Percentiles rank a stretch among this genome's conserved stretches.
phyloP scores from a whole-genome alignment of 2,329 filamentous ascomycete genomes.

The Fusarium sulawesiense region DNA sequence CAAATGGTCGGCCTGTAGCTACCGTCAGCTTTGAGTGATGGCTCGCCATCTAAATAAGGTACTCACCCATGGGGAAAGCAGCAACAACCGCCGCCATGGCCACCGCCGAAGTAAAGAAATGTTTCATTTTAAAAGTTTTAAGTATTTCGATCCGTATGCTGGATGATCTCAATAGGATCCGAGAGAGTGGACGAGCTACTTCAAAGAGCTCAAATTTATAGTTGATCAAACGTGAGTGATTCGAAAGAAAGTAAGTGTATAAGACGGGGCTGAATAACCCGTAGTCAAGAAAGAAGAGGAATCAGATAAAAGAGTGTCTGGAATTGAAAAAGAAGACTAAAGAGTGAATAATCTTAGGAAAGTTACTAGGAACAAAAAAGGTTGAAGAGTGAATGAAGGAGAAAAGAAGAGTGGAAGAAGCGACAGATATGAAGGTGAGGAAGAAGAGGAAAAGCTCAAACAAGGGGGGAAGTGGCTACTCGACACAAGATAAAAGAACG shows the following conservation, averaged over 20 bases:
- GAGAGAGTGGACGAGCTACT: conserved; percentile 30
- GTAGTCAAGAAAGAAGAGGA: conserved; percentile 28
- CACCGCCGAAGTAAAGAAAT: conserved; percentile 42
- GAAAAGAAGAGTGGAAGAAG: conserved; percentile 1
- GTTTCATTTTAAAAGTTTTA: conserved; percentile 36
- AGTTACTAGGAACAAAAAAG: conserved; percentile 3
- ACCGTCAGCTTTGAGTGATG: conserved; percentile 2
- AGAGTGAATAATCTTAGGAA: conserved; percentile 28
- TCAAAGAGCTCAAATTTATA: conserved; percentile 25
- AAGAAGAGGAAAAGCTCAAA: not conserved
- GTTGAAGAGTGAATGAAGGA: conserved; percentile 21
- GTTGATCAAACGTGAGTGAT: conserved; percentile 12
- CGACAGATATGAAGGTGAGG: not conserved
- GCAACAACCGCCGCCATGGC: conserved; percentile 38
- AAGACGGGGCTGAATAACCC: conserved; percentile 19
- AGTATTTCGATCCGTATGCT: not conserved
- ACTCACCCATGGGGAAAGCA: conserved; percentile 44
- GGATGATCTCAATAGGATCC: not conserved
- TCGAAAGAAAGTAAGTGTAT: conserved; percentile 13
- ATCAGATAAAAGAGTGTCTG: conserved; percentile 30
- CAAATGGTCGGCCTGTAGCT: conserved; percentile 24
- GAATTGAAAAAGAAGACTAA: conserved; percentile 21
- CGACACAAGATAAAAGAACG: conserved; percentile 1
- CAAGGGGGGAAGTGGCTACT: conserved; percentile 4
- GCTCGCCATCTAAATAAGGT: too few species aligned